Evolutionary conservation across 192 early-diverging fungal genomes (phyloP), one percentile per base, ranked within the genome.

Genomic region (Linnemannia hyalina): DNA sequence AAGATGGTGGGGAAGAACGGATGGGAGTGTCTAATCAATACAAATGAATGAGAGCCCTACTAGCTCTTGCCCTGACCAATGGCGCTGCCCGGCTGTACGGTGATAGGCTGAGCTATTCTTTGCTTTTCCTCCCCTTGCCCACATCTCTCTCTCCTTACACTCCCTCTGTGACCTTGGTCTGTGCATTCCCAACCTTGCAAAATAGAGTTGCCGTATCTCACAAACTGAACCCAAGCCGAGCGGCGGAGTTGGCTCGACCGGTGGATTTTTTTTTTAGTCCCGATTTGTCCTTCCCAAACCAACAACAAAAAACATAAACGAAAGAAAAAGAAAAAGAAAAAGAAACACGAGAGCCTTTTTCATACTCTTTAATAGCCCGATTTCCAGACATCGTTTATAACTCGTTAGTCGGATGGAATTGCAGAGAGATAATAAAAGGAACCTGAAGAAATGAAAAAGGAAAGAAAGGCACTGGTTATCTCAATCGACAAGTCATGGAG

Each of bases 141-240:
- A 35, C 1, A 35, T 35, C 35, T 35, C 32, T 69, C 68, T 36
- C 68, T 70, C 10, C 69, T 41, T 3, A 9, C 69, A 4, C 20
- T 40, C 9, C 18, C 22, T 42, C 70, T n/a, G 15, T 65, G 13
- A 7, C 26, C n/a, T 65, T 65, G 60, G 60, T 65, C 60, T 65
- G 60, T 65, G 60, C 60, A 65, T 65, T 10, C 60, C 60, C n/a
- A 65, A 26, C 26, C 32, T 32, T 26, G 26, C 60, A 65, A 65
- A 63, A 65, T 65, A 65, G 60, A 65, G 60, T 65, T 65, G 11
- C 29, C 26, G 60, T 65, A 65, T 65, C 60, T 29, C 7, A 65
- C 32, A 65, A 32, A 65, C 29, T 65, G 44, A 46, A 46, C n/a
- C n/a, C 7, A 26, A 26, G 57, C 57, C n/a, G 23, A 32, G 60